A percentile compares a stretch with the other conserved stretches of the same genome.
phyloP scores from a whole-genome alignment of 495 filamentous ascomycete species.

The Penicillium pulvis region DNA sequence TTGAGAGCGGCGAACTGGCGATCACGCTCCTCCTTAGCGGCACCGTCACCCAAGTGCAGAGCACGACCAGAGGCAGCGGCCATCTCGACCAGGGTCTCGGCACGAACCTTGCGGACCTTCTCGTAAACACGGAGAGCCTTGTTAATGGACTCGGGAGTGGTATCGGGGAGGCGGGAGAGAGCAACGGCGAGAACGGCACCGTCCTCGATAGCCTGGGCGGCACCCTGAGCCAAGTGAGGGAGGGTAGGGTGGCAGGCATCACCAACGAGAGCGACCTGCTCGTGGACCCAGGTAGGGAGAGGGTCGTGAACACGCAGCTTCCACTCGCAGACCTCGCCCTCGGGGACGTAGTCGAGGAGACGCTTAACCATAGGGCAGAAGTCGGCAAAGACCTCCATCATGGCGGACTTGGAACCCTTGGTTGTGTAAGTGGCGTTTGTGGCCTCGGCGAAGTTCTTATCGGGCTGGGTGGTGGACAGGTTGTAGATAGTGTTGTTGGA shows the following conservation, averaged over 20 bases:
- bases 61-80: constrained; percentile 66
- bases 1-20: constrained; percentile 61
- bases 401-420: constrained; percentile 64
- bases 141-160: constrained; percentile 57
- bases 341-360: constrained; percentile 77
- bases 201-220: constrained; percentile 84
- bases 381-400: constrained; percentile 67
- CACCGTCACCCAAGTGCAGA: constrained; percentile 74
- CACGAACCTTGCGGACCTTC: constrained; percentile 68
- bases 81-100: constrained; percentile 68
- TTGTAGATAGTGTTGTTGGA: constrained; percentile 77
- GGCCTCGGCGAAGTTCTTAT: constrained; percentile 69
- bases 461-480: constrained; percentile 73
- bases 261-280: constrained; percentile 68
- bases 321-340: constrained; percentile 82
- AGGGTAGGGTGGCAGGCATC: constrained; percentile 82
- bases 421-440: constrained; percentile 79
- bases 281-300: constrained; percentile 69
- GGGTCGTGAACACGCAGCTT: constrained; percentile 71
- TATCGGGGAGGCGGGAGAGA: constrained; percentile 56
- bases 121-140: constrained; percentile 72
- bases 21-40: constrained; percentile 75
- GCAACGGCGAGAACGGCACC: constrained; percentile 70
- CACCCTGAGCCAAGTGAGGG: constrained; percentile 77
- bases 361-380: constrained; percentile 73